phyloP scores from a whole-genome alignment of 1,139 yeast genomes.

The Debaryomycetaceae sp. region DNA sequence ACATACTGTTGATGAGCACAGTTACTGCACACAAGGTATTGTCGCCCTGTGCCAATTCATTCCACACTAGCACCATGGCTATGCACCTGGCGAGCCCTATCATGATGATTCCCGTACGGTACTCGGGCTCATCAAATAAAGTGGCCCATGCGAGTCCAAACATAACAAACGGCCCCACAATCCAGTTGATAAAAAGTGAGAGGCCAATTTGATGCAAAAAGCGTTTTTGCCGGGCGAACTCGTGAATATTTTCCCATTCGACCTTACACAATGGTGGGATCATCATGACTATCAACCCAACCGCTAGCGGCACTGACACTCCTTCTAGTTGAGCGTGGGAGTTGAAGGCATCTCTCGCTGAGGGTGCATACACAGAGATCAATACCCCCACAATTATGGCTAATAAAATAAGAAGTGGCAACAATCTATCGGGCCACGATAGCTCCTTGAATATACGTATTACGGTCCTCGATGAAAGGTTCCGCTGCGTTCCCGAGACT shows the following conservation, averaged over 20 bases:
- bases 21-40: conserved; percentile 47
- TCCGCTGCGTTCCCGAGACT: too few species aligned
- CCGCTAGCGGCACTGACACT: conserved; percentile 44
- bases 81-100: conserved; percentile 60
- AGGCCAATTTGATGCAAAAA: conserved; percentile 31
- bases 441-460: conserved; percentile 11
- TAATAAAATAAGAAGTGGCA: conserved; percentile 25
- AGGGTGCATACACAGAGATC: conserved; percentile 30
- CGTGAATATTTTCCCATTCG: conserved; percentile 37
- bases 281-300: conserved; percentile 57
- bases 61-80: conserved; percentile 66
- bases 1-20: conserved; percentile 47
- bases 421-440: conserved; percentile 21
- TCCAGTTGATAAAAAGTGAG: conserved; percentile 50
- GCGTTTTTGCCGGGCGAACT: conserved; percentile 13
- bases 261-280: conserved; percentile 54
- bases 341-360: conserved; percentile 24
- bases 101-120: conserved; percentile 52
- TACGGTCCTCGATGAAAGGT: too few species aligned
- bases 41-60: conserved; percentile 53
- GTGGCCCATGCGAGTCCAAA: conserved; percentile 54
- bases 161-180: conserved; percentile 56
- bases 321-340: conserved; percentile 20
- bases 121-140: conserved; percentile 45
- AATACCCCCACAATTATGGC: conserved; percentile 27